Evolutionary conservation across 257 asterid genomes (phyloP).

Genomic region (Fraxinus cuspidata): DNA sequence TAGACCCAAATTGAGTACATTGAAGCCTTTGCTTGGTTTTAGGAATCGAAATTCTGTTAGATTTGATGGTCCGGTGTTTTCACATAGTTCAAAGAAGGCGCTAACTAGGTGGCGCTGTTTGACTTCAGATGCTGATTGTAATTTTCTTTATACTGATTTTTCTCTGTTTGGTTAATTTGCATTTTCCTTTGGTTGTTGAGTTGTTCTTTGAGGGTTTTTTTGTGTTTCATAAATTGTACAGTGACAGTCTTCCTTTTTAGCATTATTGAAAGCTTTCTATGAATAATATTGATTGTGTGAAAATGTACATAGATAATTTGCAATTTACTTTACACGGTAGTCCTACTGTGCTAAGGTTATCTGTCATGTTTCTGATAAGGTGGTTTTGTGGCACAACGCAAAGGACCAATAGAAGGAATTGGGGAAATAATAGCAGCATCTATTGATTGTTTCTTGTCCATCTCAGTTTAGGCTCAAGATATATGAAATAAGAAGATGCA

Average conservation of each 20-base stretch:
- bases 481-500: background rate
- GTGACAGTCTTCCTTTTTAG: background rate
- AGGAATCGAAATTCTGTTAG: slow-evolving; percentile 29
- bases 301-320: slow-evolving; percentile 3
- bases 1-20: slow-evolving; percentile 44
- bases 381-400: background rate
- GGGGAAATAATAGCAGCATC: background rate
- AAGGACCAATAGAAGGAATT: slow-evolving; percentile 9
- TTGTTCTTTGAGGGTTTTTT: background rate
- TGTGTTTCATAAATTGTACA: background rate
- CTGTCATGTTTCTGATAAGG: background rate
- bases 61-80: slow-evolving; percentile 44
- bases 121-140: slow-evolving; percentile 46
- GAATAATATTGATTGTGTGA: background rate
- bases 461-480: slow-evolving; percentile 8
- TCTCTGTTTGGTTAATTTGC: slow-evolving; percentile 3
- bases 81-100: slow-evolving; percentile 39
- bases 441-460: slow-evolving; percentile 15
- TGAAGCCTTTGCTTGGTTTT: slow-evolving; percentile 36
- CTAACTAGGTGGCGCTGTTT: slow-evolving; percentile 40
- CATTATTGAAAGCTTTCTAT: background rate
- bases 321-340: background rate
- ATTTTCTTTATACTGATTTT: slow-evolving; percentile 29
- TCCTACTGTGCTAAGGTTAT: background rate
- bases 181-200: slow-evolving; percentile 15